A percentile compares a stretch with the other conserved stretches of the same genome.
Evolutionary conservation across 306 rosid genomes (phyloP).

Genomic region (Prunus padus): DNA sequence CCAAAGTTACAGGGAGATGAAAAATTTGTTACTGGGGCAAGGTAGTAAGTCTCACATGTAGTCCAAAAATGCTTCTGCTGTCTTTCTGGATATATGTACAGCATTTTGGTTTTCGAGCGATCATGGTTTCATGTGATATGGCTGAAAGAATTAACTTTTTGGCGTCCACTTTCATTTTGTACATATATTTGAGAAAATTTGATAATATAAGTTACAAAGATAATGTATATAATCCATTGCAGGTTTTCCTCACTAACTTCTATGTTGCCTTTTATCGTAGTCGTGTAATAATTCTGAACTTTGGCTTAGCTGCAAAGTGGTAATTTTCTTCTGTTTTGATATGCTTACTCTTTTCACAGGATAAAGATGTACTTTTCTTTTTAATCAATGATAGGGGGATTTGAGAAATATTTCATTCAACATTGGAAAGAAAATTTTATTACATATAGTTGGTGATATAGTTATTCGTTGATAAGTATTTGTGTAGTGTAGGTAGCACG

Average conservation of each 20-base stretch:
- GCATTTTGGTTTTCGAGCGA: conserved; percentile 14
- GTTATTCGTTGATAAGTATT: too few relatives aligned
- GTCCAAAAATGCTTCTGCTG: conserved; percentile 17
- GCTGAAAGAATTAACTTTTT: conserved; percentile 9
- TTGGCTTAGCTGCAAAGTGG: background rate
- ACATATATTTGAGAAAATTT: conserved; percentile 19
- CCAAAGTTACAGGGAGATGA: conserved; percentile 67
- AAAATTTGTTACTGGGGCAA: conserved; percentile 49
- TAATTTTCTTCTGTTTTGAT: background rate
- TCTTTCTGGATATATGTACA: conserved; percentile 24
- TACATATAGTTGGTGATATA: too few relatives aligned
- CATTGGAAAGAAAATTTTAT: too few relatives aligned
- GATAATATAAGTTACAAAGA: background rate
- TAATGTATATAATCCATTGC: background rate
- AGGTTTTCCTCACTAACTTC: background rate
- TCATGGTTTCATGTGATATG: background rate
- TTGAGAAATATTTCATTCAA: too few relatives aligned
- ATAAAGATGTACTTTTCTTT: too few relatives aligned
- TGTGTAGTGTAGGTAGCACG: too few relatives aligned
- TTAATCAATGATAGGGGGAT: too few relatives aligned
- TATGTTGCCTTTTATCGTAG: background rate
- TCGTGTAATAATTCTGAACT: background rate
- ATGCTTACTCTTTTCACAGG: background rate
- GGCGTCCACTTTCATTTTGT: conserved; percentile 23
- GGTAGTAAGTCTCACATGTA: conserved; percentile 36